Percentiles rank a stretch among this genome's conserved stretches.
Conservation (phyloP, 176 grass and related monocot species). For the Oryza nivara region DNA sequence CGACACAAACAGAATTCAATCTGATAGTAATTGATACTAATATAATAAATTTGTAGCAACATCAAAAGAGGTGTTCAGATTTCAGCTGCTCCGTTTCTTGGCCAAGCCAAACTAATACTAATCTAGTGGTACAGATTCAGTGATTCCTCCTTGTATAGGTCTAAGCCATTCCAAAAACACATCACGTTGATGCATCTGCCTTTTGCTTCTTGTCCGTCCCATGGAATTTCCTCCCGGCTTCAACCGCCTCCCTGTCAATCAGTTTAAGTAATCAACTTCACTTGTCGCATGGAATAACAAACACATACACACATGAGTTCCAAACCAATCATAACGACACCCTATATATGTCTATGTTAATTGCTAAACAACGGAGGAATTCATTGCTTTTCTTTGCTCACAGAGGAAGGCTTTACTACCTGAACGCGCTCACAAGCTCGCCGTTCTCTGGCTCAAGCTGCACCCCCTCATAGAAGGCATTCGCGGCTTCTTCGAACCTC, state of each 20-base stretch:
- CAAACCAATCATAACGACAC: not conserved
- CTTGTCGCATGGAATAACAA: not conserved
- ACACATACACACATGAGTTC: not conserved
- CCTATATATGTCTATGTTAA: not conserved
- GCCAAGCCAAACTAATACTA: not conserved
- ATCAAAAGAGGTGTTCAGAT: too few relatives aligned
- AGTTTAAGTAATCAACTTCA: not conserved
- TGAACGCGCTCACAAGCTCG: slow-evolving; percentile 87
- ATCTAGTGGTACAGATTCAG: not conserved
- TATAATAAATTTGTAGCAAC: too few relatives aligned
- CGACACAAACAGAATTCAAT: too few relatives aligned
- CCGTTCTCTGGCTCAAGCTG: slow-evolving; percentile 80
- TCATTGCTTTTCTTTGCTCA: not conserved
- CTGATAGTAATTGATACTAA: too few relatives aligned
- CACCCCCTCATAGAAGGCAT: slow-evolving; percentile 85
- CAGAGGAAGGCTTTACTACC: slow-evolving; percentile 35
- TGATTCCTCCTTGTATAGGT: not conserved
- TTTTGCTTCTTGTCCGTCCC: slow-evolving; percentile 41
- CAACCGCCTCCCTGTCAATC: slow-evolving; percentile 71
- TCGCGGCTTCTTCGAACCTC: slow-evolving; percentile 87
- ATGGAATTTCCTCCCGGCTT: slow-evolving; percentile 71
- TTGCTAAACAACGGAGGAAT: not conserved
- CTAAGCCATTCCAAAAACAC: not conserved
- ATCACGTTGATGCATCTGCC: not conserved
- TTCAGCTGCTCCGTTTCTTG: not conserved